Percentiles rank a stretch among this genome's conserved stretches.
phyloP scores from a whole-genome alignment of 2,329 filamentous ascomycete species.

The Paramyrothecium sp. region DNA sequence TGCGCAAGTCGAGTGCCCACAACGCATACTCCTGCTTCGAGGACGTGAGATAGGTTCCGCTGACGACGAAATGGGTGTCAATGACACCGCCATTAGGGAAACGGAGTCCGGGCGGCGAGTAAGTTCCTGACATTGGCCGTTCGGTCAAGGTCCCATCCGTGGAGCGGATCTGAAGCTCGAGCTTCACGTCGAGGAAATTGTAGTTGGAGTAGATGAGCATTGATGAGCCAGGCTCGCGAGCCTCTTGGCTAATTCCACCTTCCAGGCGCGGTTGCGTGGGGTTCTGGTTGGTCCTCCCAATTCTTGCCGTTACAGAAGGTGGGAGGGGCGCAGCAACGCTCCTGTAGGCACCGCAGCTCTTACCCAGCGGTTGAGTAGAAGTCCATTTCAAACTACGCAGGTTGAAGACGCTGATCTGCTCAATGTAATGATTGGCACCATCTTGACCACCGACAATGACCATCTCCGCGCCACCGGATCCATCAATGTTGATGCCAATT shows the following conservation, averaged over 20 bases:
- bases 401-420: conserved; percentile 98
- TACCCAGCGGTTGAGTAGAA: conserved; percentile 79
- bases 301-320: conserved; percentile 60
- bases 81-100: conserved; percentile 97
- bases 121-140: conserved; percentile 81
- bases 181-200: conserved; percentile 95
- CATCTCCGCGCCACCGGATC: conserved; percentile 92
- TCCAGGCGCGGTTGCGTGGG: conserved; percentile 38
- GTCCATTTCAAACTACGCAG: conserved; percentile 94
- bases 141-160: conserved; percentile 83
- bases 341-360: conserved; percentile 93
- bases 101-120: conserved; percentile 86
- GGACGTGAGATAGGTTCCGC: conserved; percentile 93
- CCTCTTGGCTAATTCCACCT: conserved; percentile 49
- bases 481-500: conserved; percentile 86
- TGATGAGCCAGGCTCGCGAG: conserved; percentile 57
- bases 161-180: conserved; percentile 86
- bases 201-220: conserved; percentile 99
- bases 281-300: conserved; percentile 58
- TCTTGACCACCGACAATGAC: conserved; percentile 95
- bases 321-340: conserved; percentile 88
- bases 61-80: conserved; percentile 95
- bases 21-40: conserved; percentile 98
- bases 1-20: conserved; percentile 89
- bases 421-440: conserved; percentile 97